These are phyloP conservation scores for Pseudomonodictys pantanalensis DNA, from an alignment of 495 filamentous ascomycete genomes.

Conservation along the genomic window DNA sequence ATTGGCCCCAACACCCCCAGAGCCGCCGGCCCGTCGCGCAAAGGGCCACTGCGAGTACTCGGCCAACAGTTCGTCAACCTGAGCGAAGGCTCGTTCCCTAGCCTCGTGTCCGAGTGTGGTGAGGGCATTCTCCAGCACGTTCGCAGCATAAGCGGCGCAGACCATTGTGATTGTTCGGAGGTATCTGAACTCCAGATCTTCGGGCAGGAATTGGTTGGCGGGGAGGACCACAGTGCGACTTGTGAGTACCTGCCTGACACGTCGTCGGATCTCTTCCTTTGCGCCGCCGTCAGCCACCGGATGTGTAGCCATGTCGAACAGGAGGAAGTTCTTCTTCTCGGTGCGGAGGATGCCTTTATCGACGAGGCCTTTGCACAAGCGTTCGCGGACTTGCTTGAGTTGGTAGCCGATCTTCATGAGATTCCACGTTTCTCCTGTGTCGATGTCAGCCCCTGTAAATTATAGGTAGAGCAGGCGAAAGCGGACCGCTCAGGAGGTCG, in stretches of 20 bases:
- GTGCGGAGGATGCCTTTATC: slow-evolving; percentile 98
- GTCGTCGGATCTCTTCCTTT: slow-evolving; percentile 91
- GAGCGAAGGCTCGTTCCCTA: slow-evolving; percentile 87
- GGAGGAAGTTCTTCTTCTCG: slow-evolving; percentile 97
- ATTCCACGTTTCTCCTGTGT: slow-evolving; percentile 95
- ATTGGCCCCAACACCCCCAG: slow-evolving; percentile 85
- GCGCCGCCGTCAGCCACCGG: slow-evolving; percentile 96
- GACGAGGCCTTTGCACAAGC: slow-evolving; percentile 94
- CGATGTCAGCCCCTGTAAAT: neutral
- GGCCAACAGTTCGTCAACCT: slow-evolving; percentile 91
- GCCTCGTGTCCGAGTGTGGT: slow-evolving; percentile 90
- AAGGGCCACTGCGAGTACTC: slow-evolving; percentile 98
- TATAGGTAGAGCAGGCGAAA: neutral
- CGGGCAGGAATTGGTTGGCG: slow-evolving; percentile 78
- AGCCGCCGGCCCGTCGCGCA: slow-evolving; percentile 69
- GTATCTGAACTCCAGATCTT: slow-evolving; percentile 90
- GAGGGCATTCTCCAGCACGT: slow-evolving; percentile 96
- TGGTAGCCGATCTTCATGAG: slow-evolving; percentile 99
- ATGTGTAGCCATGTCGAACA: slow-evolving; percentile 99
- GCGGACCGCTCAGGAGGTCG: slow-evolving; percentile 92
- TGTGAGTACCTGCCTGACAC: slow-evolving; percentile 88
- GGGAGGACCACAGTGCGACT: slow-evolving; percentile 90
- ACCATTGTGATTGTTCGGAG: slow-evolving; percentile 91
- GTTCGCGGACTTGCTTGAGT: slow-evolving; percentile 97
- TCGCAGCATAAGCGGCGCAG: slow-evolving; percentile 95